Conservation (phyloP, 441 rosid genomes). For the Cnidoscolus chayamansa region DNA sequence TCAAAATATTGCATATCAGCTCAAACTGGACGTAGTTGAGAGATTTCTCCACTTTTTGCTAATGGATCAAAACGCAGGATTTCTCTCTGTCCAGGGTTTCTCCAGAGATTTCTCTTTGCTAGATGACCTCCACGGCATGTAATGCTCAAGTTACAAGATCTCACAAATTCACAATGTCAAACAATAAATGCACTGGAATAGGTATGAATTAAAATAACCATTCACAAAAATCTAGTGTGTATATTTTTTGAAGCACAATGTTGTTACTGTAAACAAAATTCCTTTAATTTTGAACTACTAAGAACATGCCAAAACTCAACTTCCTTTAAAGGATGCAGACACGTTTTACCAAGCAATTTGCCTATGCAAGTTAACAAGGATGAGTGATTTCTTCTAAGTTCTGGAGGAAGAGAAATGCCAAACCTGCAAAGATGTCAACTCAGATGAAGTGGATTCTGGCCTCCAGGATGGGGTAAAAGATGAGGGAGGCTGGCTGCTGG, state of each 20-base stretch:
- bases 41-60: too few relatives aligned
- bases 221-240: background rate
- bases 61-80: too few relatives aligned
- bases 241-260: background rate
- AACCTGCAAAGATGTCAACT: constrained; percentile 66
- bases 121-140: too few relatives aligned
- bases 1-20: too few relatives aligned
- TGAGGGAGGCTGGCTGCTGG: constrained; percentile 56
- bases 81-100: too few relatives aligned
- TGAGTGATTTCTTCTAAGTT: constrained; percentile 9
- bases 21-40: too few relatives aligned
- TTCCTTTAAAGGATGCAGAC: background rate
- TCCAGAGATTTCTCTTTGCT: too few relatives aligned
- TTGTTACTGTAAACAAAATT: background rate
- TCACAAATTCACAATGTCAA: too few relatives aligned
- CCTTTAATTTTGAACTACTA: background rate
- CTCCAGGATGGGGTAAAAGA: constrained; percentile 61
- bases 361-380: background rate
- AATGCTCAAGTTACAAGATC: too few relatives aligned
- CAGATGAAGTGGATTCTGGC: constrained; percentile 56
- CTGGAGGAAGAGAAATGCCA: constrained; percentile 22
- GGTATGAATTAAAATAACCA: too few relatives aligned
- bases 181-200: too few relatives aligned
- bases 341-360: constrained; percentile 3
- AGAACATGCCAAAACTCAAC: background rate